phyloP scores from a whole-genome alignment of 345 rosid genomes.

The Bruguiera gymnorhiza region DNA sequence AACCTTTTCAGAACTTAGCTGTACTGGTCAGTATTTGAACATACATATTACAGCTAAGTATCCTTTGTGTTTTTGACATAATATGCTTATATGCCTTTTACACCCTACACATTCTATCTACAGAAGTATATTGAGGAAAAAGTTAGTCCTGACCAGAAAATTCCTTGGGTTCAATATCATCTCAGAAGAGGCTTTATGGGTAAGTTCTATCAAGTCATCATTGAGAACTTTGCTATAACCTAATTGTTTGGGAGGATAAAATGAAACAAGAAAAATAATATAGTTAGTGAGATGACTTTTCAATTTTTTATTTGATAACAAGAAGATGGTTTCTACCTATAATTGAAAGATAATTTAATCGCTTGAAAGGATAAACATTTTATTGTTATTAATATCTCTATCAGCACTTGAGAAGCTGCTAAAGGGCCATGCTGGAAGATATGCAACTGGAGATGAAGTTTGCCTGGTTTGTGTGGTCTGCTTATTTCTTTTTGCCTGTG shows the following conservation, averaged over 20 bases:
- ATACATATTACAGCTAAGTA: background rate
- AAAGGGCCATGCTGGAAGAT: constrained; percentile 56
- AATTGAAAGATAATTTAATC: too few species aligned
- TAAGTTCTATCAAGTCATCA: constrained; percentile 14
- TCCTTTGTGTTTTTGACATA: background rate
- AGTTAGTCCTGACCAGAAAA: constrained; percentile 42
- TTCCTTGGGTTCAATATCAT: constrained; percentile 48
- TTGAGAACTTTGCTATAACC: too few species aligned
- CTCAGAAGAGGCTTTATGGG: constrained; percentile 74
- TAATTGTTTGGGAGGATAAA: too few species aligned
- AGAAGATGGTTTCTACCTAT: background rate
- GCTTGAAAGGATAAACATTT: background rate
- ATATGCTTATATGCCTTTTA: background rate
- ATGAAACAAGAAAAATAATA: too few species aligned
- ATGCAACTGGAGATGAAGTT: constrained; percentile 74
- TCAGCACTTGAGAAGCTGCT: constrained; percentile 74
- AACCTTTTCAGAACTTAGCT: constrained; percentile 67
- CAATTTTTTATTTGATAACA: too few species aligned
- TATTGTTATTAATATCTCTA: constrained; percentile 14
- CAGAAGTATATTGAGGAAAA: constrained; percentile 64
- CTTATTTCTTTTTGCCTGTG: background rate
- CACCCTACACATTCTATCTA: background rate
- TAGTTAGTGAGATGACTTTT: too few species aligned
- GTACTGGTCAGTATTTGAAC: constrained; percentile 44
- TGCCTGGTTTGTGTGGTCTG: constrained; percentile 43